Evolutionary conservation across 106 monocot genomes (phyloP).

Genomic region (Chionographis japonica): DNA sequence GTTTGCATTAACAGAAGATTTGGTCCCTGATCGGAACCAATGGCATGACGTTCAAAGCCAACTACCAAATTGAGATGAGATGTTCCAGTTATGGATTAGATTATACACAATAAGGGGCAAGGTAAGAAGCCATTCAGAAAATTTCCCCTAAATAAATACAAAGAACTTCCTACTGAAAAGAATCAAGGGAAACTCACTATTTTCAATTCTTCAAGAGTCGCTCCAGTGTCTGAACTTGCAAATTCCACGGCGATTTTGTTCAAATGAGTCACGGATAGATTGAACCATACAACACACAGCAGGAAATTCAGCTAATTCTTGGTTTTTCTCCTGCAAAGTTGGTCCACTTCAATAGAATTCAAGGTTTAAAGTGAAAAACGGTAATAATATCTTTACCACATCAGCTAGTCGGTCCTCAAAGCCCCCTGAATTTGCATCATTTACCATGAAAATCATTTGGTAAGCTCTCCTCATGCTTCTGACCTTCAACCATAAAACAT

Average conservation of each 20-base stretch:
- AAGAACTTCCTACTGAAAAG: too few relatives aligned
- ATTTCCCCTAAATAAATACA: too few relatives aligned
- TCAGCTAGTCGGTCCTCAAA: slow-evolving; percentile 68
- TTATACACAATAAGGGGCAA: too few relatives aligned
- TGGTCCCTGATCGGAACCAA: too few relatives aligned
- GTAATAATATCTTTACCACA: slow-evolving; percentile 47
- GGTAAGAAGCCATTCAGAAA: too few relatives aligned
- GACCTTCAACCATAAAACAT: slow-evolving; percentile 28
- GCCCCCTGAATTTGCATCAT: slow-evolving; percentile 6
- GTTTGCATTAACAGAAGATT: too few relatives aligned
- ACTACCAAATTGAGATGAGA: too few relatives aligned
- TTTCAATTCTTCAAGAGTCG: slow-evolving; percentile 15
- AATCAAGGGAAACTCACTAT: too few relatives aligned
- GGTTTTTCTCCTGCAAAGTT: slow-evolving; percentile 45
- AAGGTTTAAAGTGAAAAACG: not conserved
- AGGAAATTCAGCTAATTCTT: slow-evolving; percentile 41
- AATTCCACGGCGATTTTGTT: slow-evolving; percentile 65
- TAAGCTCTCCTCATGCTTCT: slow-evolving; percentile 69
- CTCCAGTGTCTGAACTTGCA: slow-evolving; percentile 67
- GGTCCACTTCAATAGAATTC: not conserved
- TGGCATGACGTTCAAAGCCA: too few relatives aligned
- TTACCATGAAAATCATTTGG: slow-evolving; percentile 57
- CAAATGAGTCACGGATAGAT: slow-evolving; percentile 79
- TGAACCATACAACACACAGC: slow-evolving; percentile 61
- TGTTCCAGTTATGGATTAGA: too few relatives aligned